Percentiles rank a stretch among this genome's conserved stretches.
Conservation (phyloP, 2,329 filamentous ascomycete genomes). For the Kalmusia sp. region DNA sequence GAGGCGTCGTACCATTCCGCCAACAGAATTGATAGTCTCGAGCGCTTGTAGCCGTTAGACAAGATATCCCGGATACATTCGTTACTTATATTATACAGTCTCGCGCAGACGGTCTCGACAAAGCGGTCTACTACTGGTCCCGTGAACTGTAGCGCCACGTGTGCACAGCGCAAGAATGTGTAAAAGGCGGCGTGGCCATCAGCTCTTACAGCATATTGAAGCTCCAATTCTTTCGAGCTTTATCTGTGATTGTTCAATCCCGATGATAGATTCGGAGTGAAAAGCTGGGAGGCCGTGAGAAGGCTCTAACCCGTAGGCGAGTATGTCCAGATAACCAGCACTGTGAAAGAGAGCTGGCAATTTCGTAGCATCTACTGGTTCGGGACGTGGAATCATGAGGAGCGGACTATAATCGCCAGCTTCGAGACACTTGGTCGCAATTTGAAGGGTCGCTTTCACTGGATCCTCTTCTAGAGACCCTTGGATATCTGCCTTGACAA, state of each 20-base stretch:
- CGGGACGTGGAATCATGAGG: constrained; percentile 8
- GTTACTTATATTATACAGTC: neutral
- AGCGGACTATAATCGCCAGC: constrained; percentile 22
- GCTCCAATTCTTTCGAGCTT: neutral
- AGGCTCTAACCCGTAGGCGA: neutral
- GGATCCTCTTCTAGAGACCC: constrained; percentile 8
- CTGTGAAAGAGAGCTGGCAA: neutral
- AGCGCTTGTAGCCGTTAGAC: neutral
- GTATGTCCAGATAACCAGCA: neutral
- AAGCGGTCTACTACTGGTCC: neutral
- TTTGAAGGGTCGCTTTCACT: constrained; percentile 8
- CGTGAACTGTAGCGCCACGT: neutral
- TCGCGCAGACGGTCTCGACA: neutral
- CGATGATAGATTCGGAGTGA: neutral
- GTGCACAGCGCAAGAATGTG: neutral
- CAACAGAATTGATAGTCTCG: neutral
- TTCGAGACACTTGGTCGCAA: constrained; percentile 14
- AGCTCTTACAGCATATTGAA: neutral
- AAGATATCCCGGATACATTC: neutral
- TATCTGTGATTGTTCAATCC: neutral
- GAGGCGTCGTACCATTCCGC: neutral
- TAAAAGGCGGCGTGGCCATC: neutral
- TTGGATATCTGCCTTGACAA: neutral
- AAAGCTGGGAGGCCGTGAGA: neutral
- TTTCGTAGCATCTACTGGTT: neutral